phyloP scores from a whole-genome alignment of 169 alveolate genomes.

The Cryptosporidium felis region DNA sequence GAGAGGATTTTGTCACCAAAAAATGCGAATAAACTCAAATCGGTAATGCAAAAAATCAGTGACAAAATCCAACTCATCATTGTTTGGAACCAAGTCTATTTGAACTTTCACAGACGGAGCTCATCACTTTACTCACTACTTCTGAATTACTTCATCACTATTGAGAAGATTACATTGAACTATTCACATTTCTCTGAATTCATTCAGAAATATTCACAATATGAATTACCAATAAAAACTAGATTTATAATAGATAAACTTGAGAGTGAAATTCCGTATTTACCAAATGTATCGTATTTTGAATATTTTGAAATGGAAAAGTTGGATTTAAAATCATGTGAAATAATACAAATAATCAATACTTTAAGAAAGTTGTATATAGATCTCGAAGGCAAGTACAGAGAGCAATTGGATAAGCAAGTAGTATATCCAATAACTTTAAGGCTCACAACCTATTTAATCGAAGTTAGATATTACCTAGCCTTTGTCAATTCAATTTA shows the following conservation, averaged over 20 bases:
- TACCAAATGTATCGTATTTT: not conserved
- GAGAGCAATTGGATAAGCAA: not conserved
- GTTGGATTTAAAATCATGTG: not conserved
- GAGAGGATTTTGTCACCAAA: not conserved
- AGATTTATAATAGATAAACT: not conserved
- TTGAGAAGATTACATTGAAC: not conserved
- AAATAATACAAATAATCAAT: not conserved
- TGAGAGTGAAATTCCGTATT: not conserved
- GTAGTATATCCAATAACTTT: not conserved
- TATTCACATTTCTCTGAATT: too few species aligned
- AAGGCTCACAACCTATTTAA: not conserved
- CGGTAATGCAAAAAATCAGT: not conserved
- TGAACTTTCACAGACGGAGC: not conserved
- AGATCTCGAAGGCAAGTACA: not conserved
- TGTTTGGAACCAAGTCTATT: not conserved
- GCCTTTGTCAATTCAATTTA: not conserved
- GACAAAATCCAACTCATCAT: conserved; percentile 1
- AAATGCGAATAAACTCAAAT: not conserved
- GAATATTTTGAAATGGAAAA: not conserved
- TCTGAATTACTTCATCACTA: not conserved
- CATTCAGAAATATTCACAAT: too few species aligned
- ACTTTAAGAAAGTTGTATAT: not conserved
- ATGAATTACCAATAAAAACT: too few species aligned
- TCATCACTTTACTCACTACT: not conserved
- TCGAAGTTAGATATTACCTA: not conserved